Evolutionary conservation across 2,329 filamentous ascomycete species (phyloP).

Genomic region (Penicillium sp.): DNA sequence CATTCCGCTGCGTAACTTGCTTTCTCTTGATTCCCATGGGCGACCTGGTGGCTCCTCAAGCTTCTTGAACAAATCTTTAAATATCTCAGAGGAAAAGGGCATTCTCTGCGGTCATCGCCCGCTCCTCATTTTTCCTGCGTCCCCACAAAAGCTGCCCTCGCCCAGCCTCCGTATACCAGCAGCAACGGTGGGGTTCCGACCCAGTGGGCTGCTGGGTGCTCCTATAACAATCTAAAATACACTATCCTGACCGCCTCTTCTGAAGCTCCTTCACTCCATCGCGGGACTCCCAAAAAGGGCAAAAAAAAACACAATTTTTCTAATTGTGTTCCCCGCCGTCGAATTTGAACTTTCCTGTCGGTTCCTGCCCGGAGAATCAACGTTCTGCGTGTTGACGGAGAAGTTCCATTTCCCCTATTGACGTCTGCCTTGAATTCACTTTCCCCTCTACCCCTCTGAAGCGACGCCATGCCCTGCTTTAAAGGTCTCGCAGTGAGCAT

Average conservation of each 20-base stretch:
- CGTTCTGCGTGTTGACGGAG: not conserved
- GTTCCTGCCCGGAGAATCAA: constrained; percentile 2
- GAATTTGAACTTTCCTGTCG: constrained; percentile 2
- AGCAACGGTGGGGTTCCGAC: constrained; percentile 23
- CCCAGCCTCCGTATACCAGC: constrained; percentile 19
- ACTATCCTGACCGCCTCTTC: constrained; percentile 26
- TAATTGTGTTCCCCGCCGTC: constrained; percentile 4
- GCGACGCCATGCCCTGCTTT: constrained; percentile 80
- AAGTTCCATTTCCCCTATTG: constrained; percentile 2
- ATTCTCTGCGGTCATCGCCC: not conserved
- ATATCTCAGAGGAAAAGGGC: not conserved
- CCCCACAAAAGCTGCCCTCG: constrained; percentile 11
- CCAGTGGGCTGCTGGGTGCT: constrained; percentile 23
- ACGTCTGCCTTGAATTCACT: not conserved
- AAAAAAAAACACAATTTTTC: constrained; percentile 13
- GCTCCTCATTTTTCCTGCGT: not conserved
- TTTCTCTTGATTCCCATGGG: constrained; percentile 1
- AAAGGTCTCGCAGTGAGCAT: constrained; percentile 98
- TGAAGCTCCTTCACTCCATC: constrained; percentile 15
- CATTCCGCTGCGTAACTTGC: not conserved
- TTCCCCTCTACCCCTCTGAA: constrained; percentile 1
- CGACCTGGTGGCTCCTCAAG: not conserved
- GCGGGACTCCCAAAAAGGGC: constrained; percentile 4
- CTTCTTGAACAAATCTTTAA: not conserved
- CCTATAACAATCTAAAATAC: constrained; percentile 16